Base-by-base conservation (phyloP, 257 asterid genomes). In the Osmanthus fragrans region DNA sequence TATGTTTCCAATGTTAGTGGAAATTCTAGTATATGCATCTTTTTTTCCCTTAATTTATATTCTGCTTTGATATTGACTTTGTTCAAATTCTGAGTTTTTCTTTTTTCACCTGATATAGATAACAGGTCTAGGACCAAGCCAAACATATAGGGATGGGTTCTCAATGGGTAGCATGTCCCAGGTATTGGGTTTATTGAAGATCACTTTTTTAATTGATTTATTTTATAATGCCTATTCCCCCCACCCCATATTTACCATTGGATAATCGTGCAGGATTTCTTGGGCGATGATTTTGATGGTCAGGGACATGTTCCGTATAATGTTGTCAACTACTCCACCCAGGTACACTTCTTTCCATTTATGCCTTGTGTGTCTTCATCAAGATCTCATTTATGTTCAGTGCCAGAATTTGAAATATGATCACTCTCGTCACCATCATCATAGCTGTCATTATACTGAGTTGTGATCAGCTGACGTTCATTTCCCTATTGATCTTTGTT, bases 221-320 rank as follows among this genome's bases (percentile, higher is more conserved):
- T 13, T 65, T 19, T 71, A 60, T 18, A 23, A 73, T 56, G 47
- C 54, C 69, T 73, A 49, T 76, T 73, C 21, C 2, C 27, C 54
- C 25, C 49, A 1, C 30, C 71, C 27, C 60, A 40, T 51, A 60
- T 73, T 82, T 68, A 77, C 73, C 72, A 40, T 86, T 67, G 7
- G 37, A 5, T 56, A 66, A 16, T 76, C 63, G 71, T 80, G 85
- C 92, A 96, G 98, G 99, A 93, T 76, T 93, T 92, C 88, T 83
- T 96, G 77, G 94, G 94, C 1, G 98, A 93, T 76, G 99, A 96
- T 87, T 93, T 96, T 68, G 94, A 96, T 86, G 94, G 99, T 80
- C 99, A 96, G 88, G 99, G 97, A 76, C 99, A 92, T 91, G 92
- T 90, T 73, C 94, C 98, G 16, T 96, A 93, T 77, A 90, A 86